Evolutionary conservation across 306 rosid genomes (phyloP), one percentile per base, ranked within the genome.

Genomic region (Casuarina cunninghamiana): DNA sequence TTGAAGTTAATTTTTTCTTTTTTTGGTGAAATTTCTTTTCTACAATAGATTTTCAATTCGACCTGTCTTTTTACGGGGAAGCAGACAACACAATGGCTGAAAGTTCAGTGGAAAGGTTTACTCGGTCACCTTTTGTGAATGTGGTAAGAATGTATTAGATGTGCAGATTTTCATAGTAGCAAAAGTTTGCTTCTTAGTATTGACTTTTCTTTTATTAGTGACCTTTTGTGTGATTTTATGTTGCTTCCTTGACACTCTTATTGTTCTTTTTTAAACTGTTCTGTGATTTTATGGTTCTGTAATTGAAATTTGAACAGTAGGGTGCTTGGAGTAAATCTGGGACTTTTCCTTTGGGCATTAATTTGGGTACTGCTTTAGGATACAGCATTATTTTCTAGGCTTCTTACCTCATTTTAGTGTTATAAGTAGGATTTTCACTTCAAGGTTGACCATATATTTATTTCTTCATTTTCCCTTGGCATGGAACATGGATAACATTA

Each of bases 1-100:
- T 79, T 53, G 51, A 76, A 41, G 83, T 84, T 79, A 83, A 82
- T 41, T 62, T 15, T 71, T 78, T 87, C 67, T 73, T 57, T 84
- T 87, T 79, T 75, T 84, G 87, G 87, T 90, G 85, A 74, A 84
- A 77, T 87, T 87, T 86, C 51, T 82, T 62, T 83, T 76, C 73
- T 73, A 72, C 81, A 78, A 77, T 90, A 90, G 91, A 90, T 88
- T 88, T 87, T 88, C 86, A 84, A 86, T 83, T 80, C 88, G 48
- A 78, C 94, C 86, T 51, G 67, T 75, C 86, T 82, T 86, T 83
- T 82, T 75, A 79, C 58, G 86, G 90, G 50, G 89, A 86, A 84
- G 94, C 81, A 78, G 94, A 88, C 89, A 39, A 66, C 91, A 57
- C 80, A 81, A 73, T 79, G 84, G 87, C 81, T 77, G 85, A 84